These are phyloP conservation scores for Pilaira anomala DNA, from an alignment of 192 early-diverging fungal genomes.

Conservation along the genomic window DNA sequence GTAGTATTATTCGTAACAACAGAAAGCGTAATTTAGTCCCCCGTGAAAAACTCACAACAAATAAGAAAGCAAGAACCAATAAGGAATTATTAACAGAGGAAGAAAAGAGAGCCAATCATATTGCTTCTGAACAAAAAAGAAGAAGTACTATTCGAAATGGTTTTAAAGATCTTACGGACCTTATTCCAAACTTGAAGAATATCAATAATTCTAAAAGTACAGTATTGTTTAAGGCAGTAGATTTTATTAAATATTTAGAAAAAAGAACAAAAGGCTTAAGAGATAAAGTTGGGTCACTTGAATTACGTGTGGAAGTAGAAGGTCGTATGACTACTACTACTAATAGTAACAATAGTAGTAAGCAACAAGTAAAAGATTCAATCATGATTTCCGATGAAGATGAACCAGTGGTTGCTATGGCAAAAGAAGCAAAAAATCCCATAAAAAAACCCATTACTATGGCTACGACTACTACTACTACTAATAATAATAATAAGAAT, in stretches of 20 bases:
- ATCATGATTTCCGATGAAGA: neutral
- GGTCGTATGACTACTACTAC: slow-evolving; percentile 15
- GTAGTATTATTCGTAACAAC: too few relatives aligned
- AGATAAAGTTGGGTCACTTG: slow-evolving; percentile 29
- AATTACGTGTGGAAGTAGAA: slow-evolving; percentile 32
- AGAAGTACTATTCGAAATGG: slow-evolving; percentile 77
- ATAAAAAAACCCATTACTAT: neutral
- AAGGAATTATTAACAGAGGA: slow-evolving; percentile 73
- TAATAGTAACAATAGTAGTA: neutral
- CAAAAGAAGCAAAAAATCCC: neutral
- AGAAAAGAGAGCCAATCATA: slow-evolving; percentile 76
- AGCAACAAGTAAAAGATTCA: neutral
- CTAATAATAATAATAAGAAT: neutral
- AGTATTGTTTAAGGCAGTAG: slow-evolving; percentile 67
- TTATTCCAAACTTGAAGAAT: slow-evolving; percentile 78
- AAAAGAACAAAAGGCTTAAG: slow-evolving; percentile 40
- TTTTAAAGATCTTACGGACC: slow-evolving; percentile 86
- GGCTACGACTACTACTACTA: neutral
- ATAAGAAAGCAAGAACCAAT: neutral
- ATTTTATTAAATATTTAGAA: slow-evolving; percentile 62
- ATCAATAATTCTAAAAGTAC: slow-evolving; percentile 66
- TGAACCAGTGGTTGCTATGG: neutral
- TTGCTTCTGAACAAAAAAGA: slow-evolving; percentile 74
- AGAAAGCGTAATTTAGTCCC: neutral
- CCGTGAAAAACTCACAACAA: neutral